Evolutionary conservation across 768 basidiomycete species (phyloP).

Genomic region (Hericium rajendrae): DNA sequence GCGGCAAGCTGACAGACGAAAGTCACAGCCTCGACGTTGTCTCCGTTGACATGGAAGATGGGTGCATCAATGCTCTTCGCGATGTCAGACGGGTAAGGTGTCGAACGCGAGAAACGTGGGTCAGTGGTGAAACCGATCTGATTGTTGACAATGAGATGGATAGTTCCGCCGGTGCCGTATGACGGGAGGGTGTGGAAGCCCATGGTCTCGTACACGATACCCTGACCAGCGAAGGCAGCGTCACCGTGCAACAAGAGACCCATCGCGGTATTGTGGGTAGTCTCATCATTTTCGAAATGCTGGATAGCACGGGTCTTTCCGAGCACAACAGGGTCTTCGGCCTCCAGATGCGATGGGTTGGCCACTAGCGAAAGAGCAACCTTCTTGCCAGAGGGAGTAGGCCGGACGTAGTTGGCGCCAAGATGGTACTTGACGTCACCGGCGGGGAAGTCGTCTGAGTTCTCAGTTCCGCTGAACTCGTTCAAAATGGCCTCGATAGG

Average conservation of each 20-base stretch:
- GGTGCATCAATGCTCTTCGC: slow-evolving; percentile 97
- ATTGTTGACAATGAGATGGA: slow-evolving; percentile 98
- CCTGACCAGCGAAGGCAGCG: slow-evolving; percentile 97
- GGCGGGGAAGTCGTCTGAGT: slow-evolving; percentile 67
- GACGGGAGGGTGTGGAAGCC: slow-evolving; percentile 91
- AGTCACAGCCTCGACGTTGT: slow-evolving; percentile 96
- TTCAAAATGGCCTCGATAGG: slow-evolving; percentile 97
- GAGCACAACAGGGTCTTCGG: slow-evolving; percentile 95
- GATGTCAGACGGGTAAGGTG: slow-evolving; percentile 95
- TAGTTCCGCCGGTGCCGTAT: slow-evolving; percentile 96
- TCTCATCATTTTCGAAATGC: slow-evolving; percentile 85
- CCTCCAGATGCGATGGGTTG: slow-evolving; percentile 97
- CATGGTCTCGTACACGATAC: slow-evolving; percentile 98
- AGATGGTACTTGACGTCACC: slow-evolving; percentile 99
- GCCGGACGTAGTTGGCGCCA: slow-evolving; percentile 96
- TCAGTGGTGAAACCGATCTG: slow-evolving; percentile 99
- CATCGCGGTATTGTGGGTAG: slow-evolving; percentile 79
- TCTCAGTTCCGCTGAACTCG: slow-evolving; percentile 76
- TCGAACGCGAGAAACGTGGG: slow-evolving; percentile 94
- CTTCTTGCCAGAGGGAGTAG: slow-evolving; percentile 96
- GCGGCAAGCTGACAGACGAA: slow-evolving; percentile 98
- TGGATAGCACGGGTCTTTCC: slow-evolving; percentile 98
- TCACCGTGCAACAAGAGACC: slow-evolving; percentile 94
- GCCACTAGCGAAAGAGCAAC: slow-evolving; percentile 96
- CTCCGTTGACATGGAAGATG: slow-evolving; percentile 99